Conservation (phyloP, 108 stramenopile species). For the Cylindrotheca closterium region DNA sequence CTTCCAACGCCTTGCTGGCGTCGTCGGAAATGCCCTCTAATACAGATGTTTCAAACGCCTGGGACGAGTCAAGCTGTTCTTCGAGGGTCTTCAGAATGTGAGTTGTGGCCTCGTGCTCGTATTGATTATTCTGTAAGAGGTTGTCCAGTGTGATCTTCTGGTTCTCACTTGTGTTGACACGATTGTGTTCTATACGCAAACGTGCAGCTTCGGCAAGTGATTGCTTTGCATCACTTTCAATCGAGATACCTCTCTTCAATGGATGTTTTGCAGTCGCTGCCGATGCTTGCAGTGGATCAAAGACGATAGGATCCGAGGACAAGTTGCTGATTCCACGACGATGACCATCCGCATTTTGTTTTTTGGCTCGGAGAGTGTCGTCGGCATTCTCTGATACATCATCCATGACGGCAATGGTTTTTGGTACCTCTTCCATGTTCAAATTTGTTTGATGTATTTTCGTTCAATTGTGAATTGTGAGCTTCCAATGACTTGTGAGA, state of each 20-base stretch:
- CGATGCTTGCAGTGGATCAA: slow-evolving; percentile 3
- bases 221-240: background rate
- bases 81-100: slow-evolving; percentile 19
- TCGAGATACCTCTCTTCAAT: background rate
- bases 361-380: too few species aligned
- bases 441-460: too few species aligned
- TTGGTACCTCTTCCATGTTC: too few species aligned
- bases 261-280: background rate
- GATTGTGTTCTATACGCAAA: background rate
- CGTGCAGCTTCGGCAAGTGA: too few species aligned
- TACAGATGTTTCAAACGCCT: too few species aligned
- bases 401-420: too few species aligned
- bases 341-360: background rate
- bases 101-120: slow-evolving; percentile 21
- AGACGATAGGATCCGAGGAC: slow-evolving; percentile 6
- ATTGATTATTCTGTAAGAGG: slow-evolving; percentile 7
- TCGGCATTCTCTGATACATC: slow-evolving; percentile 4
- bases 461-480: too few species aligned
- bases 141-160: slow-evolving; percentile 16
- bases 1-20: too few species aligned
- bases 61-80: too few species aligned
- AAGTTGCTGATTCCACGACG: background rate
- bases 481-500: too few species aligned
- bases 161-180: background rate
- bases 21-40: too few species aligned